Conservation (phyloP, 2,329 filamentous ascomycete species). For the Cordyceps cicadae region DNA sequence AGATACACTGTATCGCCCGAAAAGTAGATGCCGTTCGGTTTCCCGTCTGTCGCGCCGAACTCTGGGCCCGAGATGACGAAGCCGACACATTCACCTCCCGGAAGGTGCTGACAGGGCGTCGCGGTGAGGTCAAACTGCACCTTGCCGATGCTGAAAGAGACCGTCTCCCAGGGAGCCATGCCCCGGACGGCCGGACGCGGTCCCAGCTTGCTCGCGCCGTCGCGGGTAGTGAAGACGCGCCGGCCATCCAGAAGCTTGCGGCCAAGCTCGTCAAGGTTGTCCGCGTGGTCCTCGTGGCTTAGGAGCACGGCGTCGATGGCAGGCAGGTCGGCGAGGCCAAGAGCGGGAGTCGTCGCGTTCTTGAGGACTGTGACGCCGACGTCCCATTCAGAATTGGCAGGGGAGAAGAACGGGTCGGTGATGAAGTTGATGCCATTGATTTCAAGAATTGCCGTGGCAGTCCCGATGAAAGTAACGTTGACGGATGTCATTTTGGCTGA, state of each 20-base stretch:
- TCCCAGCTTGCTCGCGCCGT: conserved; percentile 35
- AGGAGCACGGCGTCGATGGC: conserved; percentile 40
- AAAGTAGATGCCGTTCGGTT: conserved; percentile 40
- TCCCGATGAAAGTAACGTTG: conserved; percentile 37
- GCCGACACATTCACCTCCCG: conserved; percentile 35
- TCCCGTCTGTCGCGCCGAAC: conserved; percentile 30
- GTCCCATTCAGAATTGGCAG: conserved; percentile 27
- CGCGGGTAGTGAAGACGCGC: conserved; percentile 36
- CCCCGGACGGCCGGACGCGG: conserved; percentile 34
- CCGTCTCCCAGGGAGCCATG: conserved; percentile 31
- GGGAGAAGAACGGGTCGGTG: conserved; percentile 39
- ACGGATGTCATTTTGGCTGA: conserved; percentile 15
- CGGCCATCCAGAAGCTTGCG: conserved; percentile 37
- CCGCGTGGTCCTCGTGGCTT: conserved; percentile 42
- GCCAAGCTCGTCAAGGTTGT: conserved; percentile 40
- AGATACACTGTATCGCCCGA: conserved; percentile 41
- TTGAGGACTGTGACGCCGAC: conserved; percentile 21
- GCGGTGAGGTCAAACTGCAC: conserved; percentile 31
- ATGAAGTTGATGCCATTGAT: conserved; percentile 34
- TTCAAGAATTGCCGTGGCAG: conserved; percentile 39
- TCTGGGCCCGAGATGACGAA: conserved; percentile 30
- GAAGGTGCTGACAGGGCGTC: conserved; percentile 36
- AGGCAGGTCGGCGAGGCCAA: conserved; percentile 31
- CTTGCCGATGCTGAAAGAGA: conserved; percentile 21
- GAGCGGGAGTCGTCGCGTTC: conserved; percentile 25